Conservation (phyloP, 352 stramenopile species). For the Lagenidium giganteum region DNA sequence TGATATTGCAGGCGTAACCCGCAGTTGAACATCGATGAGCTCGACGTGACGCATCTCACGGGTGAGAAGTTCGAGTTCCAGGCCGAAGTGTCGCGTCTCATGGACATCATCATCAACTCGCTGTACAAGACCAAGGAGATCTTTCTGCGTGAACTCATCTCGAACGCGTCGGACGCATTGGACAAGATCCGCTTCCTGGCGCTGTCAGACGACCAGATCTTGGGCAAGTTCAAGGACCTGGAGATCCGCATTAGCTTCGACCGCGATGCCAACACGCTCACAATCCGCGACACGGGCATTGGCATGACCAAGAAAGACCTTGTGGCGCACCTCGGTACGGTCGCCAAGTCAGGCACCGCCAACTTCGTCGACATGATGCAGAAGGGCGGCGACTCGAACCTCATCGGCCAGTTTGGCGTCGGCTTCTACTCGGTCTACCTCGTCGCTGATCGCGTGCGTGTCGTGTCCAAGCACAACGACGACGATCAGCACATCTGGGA, state of each 20-base stretch:
- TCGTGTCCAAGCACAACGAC: constrained; percentile 97
- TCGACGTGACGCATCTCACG: constrained; percentile 26
- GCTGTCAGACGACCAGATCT: constrained; percentile 85
- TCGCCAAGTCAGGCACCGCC: constrained; percentile 98
- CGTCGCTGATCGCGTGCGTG: constrained; percentile 93
- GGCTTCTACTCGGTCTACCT: constrained; percentile 99
- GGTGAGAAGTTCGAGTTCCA: constrained; percentile 92
- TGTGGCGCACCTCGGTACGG: constrained; percentile 95
- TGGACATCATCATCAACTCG: constrained; percentile 99
- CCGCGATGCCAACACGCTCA: constrained; percentile 93
- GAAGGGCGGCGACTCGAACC: constrained; percentile 83
- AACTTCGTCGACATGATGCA: constrained; percentile 98
- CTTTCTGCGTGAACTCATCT: constrained; percentile 99
- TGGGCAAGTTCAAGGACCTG: constrained; percentile 85
- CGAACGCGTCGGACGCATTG: constrained; percentile 97
- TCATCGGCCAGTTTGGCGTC: constrained; percentile 99
- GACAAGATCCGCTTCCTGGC: constrained; percentile 99
- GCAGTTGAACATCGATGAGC: constrained; percentile 34
- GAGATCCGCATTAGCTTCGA: constrained; percentile 98
- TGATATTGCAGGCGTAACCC: constrained; percentile 24
- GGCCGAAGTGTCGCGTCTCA: constrained; percentile 97
- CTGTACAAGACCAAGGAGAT: constrained; percentile 98
- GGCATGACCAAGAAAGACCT: constrained; percentile 99
- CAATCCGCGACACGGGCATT: constrained; percentile 97
- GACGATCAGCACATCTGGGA: constrained; percentile 99